Evolutionary conservation across 768 basidiomycete species (phyloP).

Genomic region (Russula foetens): DNA sequence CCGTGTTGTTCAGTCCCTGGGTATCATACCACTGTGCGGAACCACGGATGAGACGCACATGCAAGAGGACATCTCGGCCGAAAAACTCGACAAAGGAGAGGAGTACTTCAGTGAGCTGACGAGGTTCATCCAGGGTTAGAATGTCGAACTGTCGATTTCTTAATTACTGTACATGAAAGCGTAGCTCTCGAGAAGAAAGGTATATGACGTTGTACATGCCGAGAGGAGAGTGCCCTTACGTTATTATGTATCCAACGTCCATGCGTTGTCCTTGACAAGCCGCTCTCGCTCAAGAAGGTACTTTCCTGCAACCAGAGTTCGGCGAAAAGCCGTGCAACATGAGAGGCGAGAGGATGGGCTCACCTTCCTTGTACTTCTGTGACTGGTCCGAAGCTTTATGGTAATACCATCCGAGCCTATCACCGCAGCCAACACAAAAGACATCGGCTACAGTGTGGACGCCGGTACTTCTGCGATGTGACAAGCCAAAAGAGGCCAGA

Average conservation of each 20-base stretch:
- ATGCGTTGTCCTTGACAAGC: conserved; percentile 74
- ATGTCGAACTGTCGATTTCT: neutral
- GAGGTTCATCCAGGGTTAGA: conserved; percentile 28
- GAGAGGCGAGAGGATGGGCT: conserved; percentile 9
- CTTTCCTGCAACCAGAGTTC: conserved; percentile 46
- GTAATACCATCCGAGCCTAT: conserved; percentile 77
- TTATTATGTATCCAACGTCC: conserved; percentile 48
- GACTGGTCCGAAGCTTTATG: conserved; percentile 65
- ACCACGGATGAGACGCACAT: conserved; percentile 63
- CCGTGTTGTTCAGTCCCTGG: conserved; percentile 56
- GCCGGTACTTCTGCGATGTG: conserved; percentile 48
- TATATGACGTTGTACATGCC: neutral
- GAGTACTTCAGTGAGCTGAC: conserved; percentile 25
- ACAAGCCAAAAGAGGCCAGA: neutral
- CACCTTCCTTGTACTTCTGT: conserved; percentile 85
- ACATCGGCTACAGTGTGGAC: conserved; percentile 76
- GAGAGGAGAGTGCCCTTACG: neutral
- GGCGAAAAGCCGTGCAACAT: neutral
- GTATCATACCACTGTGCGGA: conserved; percentile 67
- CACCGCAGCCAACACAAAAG: conserved; percentile 72
- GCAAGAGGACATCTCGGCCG: conserved; percentile 50
- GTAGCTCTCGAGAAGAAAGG: neutral
- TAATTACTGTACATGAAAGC: neutral
- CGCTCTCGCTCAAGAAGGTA: conserved; percentile 76
- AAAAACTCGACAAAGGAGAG: conserved; percentile 29